Evolutionary conservation across 2,329 filamentous ascomycete genomes (phyloP), one percentile per base, ranked within the genome.

Genomic region (Xylariaceae sp.): DNA sequence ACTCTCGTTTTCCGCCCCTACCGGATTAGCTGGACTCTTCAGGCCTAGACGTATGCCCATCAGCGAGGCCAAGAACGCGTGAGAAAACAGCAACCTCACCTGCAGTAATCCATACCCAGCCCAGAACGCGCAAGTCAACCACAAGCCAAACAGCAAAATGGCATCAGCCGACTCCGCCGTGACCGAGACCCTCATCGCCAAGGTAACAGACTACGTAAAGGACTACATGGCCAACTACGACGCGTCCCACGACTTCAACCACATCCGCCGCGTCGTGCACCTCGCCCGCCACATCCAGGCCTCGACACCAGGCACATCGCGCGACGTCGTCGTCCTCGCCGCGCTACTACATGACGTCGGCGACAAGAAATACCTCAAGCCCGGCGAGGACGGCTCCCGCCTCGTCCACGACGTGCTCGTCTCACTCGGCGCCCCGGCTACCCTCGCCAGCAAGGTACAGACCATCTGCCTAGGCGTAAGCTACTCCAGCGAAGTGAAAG

Each of bases 331-430:
- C 60, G 81, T 82, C 21, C 83, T 95, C 22, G 76, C 83, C 1
- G 88, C 88, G 1, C 78, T 92, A 3, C 79, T 92, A n/a, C 92
- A 96, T 72, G 92, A 96, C 64, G 85, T 96, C 16, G 89, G 88
- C 56, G 92, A 96, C 73, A 84, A 80, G 69, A 96, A 95, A 72
- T 95, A 95, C 69, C 70, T 85, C 13, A 65, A 74, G 51, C 74
- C 79, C 1, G 79, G 77, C 51, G 76, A 85, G 60, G 79, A 86
- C 65, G 66, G 74, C 3, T 74, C 79, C 2, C 82, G 79, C 13
- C 72, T 83, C 57, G 76, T 88, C 32, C 70, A 73, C n/a, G 70
- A 76, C 26, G 69, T 86, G 6, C 77, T 91, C 1, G 59, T 76
- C 13, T 75, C 76, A n/a, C 71, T 79, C 21, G 84, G 85, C 26